Base-by-base conservation (phyloP, 1,139 yeast species). In the Zygoascus hellenicus region DNA sequence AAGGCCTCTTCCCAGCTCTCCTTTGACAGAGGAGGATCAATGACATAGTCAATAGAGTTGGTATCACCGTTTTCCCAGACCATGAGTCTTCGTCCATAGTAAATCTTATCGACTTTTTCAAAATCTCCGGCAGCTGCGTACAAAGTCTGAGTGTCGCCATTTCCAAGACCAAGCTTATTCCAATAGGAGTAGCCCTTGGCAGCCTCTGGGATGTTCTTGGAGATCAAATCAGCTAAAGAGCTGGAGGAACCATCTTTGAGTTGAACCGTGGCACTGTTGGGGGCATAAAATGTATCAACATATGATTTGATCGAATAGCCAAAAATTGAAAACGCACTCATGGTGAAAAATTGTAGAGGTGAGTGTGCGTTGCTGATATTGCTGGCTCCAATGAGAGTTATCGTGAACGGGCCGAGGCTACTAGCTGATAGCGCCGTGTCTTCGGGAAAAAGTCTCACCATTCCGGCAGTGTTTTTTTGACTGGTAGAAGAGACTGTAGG, bases 41-140 rank as follows among this genome's bases (percentile, higher is more conserved):
- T 74, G 2, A 77, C 88, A 76, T 87, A 87, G 66, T 89, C 97
- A 16, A 83, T 78, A 9, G 95, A 80, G 51, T 87, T 76, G 38
- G 77, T 74, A 16, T 95, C 94, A 5, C 78, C 79, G 28, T 34
- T 39, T 9, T 72, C 63, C 60, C 79, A 80, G 1, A 67, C 63
- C 49, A 85, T 72, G 16, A 84, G 61, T 53, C 89, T 82, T 58
- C 97, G 76, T 2, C 95, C 96, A 57, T 86, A 89, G 64, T 78
- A 77, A 2, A 86, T 80, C 45, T 71, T 71, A 58, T 80, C 80
- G 22, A 61, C 64, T 40, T 74, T 69, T 6, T 78, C 72, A 50
- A 74, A 74, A 53, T 80, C 77, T 9, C 79, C 78, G 37, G 74
- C 69, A 4, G 82, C 74, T 45, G 84, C 74, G 57, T 83, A 80